Evolutionary conservation across 768 basidiomycete species (phyloP).

Genomic region (Albatrellus ellisii): DNA sequence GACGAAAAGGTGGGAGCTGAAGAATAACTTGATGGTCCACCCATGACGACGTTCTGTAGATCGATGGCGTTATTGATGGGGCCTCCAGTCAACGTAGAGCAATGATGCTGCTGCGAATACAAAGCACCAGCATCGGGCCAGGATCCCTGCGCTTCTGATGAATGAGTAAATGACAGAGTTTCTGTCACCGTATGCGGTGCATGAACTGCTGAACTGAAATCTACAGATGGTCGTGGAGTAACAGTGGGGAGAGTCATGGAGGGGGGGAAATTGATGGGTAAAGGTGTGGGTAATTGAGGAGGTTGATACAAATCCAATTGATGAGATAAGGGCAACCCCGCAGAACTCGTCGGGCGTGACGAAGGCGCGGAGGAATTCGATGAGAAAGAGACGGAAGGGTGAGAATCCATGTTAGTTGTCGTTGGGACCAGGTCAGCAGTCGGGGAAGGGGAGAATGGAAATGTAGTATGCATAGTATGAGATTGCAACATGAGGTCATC

Average conservation of each 20-base stretch:
- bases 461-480: conserved; percentile 11
- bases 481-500: conserved; percentile 24
- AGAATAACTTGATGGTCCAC: conserved; percentile 6
- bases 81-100: conserved; percentile 18
- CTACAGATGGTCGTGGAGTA: conserved; percentile 13
- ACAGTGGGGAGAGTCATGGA: conserved; percentile 13
- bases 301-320: conserved; percentile 10
- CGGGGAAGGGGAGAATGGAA: conserved; percentile 14
- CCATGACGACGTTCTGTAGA: conserved; percentile 10
- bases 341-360: conserved; percentile 23
- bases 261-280: conserved; percentile 10
- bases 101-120: conserved; percentile 13
- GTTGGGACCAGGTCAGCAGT: conserved; percentile 9
- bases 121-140: conserved; percentile 2
- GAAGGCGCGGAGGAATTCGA: conserved; percentile 14
- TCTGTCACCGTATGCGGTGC: conserved; percentile 15
- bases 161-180: conserved; percentile 20
- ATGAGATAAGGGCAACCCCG: conserved; percentile 15
- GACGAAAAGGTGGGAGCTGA: conserved; percentile 21
- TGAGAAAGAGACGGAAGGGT: conserved; percentile 12
- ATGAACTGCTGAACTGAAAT: conserved; percentile 14
- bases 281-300: neutral
- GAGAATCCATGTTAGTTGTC: conserved; percentile 1
- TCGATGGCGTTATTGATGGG: conserved; percentile 13
- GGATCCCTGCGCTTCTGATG: conserved; percentile 12